These are phyloP conservation scores for Colletotrichum kahawae DNA, from an alignment of 2,329 filamentous ascomycete genomes.

Conservation along the genomic window DNA sequence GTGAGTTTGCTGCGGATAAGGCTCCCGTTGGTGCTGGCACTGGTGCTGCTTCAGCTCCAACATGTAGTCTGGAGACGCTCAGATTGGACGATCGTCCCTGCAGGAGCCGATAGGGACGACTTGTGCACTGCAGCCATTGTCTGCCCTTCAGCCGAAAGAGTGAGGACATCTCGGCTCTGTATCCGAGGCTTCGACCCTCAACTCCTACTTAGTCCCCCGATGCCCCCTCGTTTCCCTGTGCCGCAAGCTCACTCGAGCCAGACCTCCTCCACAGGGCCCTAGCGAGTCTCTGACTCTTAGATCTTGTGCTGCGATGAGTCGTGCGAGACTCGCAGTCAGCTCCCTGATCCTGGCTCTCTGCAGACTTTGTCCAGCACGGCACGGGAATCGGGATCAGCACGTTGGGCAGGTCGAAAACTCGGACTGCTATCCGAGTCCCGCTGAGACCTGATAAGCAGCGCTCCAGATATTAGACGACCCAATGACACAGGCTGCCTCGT, in stretches of 20 bases:
- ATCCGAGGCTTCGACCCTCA: not conserved
- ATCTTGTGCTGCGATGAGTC: slow-evolving; percentile 6
- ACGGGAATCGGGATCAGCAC: not conserved
- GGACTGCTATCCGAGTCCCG: slow-evolving; percentile 11
- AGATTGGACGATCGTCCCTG: not conserved
- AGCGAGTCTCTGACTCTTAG: slow-evolving; percentile 10
- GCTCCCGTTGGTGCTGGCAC: not conserved
- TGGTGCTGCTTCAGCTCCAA: not conserved
- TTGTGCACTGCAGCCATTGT: not conserved
- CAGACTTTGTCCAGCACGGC: slow-evolving; percentile 6
- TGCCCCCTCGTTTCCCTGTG: not conserved
- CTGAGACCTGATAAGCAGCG: slow-evolving; percentile 14
- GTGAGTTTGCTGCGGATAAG: not conserved
- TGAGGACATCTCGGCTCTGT: not conserved
- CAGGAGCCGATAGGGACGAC: not conserved
- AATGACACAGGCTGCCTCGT: not conserved
- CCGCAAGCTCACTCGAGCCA: not conserved
- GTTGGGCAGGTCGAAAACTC: slow-evolving; percentile 9
- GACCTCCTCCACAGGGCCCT: not conserved
- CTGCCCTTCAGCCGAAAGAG: not conserved
- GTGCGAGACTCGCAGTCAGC: not conserved
- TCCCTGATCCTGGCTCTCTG: slow-evolving; percentile 9
- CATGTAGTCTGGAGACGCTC: not conserved
- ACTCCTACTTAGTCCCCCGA: not conserved
- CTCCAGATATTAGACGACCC: not conserved